Conservation (phyloP, 1,139 yeast species). For the Pichia kudriavzevii region DNA sequence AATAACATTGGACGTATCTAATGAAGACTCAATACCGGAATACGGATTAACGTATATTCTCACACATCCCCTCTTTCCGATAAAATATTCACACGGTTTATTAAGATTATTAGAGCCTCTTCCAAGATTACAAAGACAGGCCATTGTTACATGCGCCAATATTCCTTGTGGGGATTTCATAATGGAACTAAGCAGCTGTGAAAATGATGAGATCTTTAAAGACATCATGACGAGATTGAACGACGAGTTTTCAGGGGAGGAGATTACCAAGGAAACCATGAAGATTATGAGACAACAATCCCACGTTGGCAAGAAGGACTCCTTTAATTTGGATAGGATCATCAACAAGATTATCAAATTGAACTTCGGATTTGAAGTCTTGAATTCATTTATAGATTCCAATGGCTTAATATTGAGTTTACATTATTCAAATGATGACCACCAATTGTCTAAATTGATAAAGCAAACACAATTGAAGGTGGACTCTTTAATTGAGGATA, state of each 20-base stretch:
- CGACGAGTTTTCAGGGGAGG: conserved; percentile 49
- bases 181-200: conserved; percentile 41
- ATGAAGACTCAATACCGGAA: conserved; percentile 40
- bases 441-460: conserved; percentile 39
- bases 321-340: conserved; percentile 36
- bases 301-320: conserved; percentile 16
- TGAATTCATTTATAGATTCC: conserved; percentile 61
- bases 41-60: conserved; percentile 61
- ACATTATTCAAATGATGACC: conserved; percentile 42
- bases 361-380: conserved; percentile 51
- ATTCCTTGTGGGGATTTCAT: conserved; percentile 58
- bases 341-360: conserved; percentile 34
- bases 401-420: conserved; percentile 53
- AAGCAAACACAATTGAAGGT: conserved; percentile 42
- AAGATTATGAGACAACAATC: conserved; percentile 22
- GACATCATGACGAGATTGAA: conserved; percentile 62
- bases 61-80: conserved; percentile 83
- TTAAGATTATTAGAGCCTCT: conserved; percentile 38
- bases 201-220: conserved; percentile 55
- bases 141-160: conserved; percentile 70
- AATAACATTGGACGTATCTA: conserved; percentile 10
- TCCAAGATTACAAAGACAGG: conserved; percentile 68
- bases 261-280: conserved; percentile 37
- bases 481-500: conserved; percentile 41
- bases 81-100: conserved; percentile 46